Percentiles rank a stretch among this genome's conserved stretches.
Conservation (phyloP, 139 green algal genomes). For the Chlamydomonas eustigma region DNA sequence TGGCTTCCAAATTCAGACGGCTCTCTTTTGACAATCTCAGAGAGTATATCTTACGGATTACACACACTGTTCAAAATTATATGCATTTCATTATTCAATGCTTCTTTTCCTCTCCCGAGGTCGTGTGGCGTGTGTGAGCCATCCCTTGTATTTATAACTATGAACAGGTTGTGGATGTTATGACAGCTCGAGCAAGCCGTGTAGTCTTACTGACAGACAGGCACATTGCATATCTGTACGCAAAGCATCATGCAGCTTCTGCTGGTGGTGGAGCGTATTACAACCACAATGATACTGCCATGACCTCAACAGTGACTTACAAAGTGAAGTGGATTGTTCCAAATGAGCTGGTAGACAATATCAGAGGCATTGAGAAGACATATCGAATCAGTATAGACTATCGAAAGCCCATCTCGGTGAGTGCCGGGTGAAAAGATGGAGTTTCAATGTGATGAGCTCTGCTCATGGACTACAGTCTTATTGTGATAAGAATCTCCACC, state of each 20-base stretch:
- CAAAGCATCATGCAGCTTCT: neutral
- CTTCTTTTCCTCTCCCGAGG: no score
- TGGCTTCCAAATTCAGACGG: no score
- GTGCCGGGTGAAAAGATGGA: neutral
- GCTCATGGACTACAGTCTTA: no score
- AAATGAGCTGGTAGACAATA: slow-evolving; percentile 42
- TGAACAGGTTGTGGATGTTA: slow-evolving; percentile 55
- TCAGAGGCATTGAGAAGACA: slow-evolving; percentile 32
- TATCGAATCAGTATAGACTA: slow-evolving; percentile 40
- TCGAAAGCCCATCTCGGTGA: slow-evolving; percentile 23
- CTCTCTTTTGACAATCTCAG: no score
- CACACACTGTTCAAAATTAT: no score
- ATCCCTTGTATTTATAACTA: no score
- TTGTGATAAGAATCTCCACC: no score
- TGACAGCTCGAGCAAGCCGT: slow-evolving; percentile 50
- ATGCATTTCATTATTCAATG: no score
- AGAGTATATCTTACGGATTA: no score
- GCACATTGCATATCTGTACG: slow-evolving; percentile 70
- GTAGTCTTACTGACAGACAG: slow-evolving; percentile 68
- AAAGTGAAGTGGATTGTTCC: slow-evolving; percentile 41
- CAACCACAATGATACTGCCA: neutral
- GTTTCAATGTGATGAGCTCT: no score
- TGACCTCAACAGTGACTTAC: neutral
- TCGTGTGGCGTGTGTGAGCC: no score
- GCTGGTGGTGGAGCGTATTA: no score